Percentiles rank a stretch among this genome's conserved stretches.
Conservation (phyloP, 306 rosid genomes). For the Casuarina glauca region DNA sequence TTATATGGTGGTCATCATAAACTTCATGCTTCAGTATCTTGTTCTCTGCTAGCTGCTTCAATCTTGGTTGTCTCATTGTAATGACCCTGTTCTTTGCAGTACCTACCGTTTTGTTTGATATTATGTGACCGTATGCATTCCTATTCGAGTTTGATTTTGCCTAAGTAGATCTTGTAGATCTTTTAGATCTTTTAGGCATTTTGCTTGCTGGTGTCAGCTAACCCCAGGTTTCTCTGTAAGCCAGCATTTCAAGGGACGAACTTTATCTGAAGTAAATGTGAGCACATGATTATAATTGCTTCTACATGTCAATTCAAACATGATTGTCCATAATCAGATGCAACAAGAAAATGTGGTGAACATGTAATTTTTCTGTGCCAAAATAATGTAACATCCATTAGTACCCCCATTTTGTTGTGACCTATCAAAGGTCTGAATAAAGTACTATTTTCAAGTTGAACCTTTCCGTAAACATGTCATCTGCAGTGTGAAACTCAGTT, state of each 20-base stretch:
- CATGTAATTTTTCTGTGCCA: not conserved
- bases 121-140: not conserved
- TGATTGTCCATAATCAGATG: not conserved
- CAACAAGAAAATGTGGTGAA: not conserved
- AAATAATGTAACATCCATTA: not conserved
- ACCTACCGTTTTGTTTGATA: not conserved
- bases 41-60: not conserved
- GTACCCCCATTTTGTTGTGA: not conserved
- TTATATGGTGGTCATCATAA: not conserved
- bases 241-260: not conserved
- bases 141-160: not conserved
- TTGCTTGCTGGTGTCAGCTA: not conserved
- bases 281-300: not conserved
- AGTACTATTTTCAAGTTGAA: not conserved
- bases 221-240: not conserved
- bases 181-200: not conserved
- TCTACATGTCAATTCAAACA: slow-evolving; percentile 4
- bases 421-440: not conserved
- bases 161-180: not conserved
- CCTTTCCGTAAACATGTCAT: not conserved
- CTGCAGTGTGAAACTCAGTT: not conserved
- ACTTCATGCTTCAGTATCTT: not conserved
- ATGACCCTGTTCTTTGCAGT: not conserved
- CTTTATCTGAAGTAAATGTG: not conserved
- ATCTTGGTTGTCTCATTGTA: not conserved